Evolutionary conservation across 768 basidiomycete species (phyloP).

Genomic region (Podaxis sp.): DNA sequence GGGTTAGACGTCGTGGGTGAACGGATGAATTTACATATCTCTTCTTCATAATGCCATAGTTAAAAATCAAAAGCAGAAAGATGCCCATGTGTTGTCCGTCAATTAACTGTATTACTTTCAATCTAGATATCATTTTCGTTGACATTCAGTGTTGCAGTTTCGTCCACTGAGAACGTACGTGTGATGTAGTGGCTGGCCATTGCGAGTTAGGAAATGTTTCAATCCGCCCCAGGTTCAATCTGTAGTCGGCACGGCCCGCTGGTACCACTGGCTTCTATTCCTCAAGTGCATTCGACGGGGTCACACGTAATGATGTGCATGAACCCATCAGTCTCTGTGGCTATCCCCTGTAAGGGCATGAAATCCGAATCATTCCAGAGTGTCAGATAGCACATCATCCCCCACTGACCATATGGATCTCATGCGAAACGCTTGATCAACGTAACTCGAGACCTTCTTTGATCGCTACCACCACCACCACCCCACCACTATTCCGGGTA

Average conservation of each 20-base stretch:
- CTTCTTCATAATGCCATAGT: not conserved
- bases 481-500: not conserved
- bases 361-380: not conserved
- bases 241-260: not conserved
- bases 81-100: not conserved
- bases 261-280: not conserved
- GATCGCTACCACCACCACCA: not conserved
- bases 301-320: too few relatives aligned
- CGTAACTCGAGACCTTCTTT: not conserved
- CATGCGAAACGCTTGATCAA: not conserved
- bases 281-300: too few relatives aligned
- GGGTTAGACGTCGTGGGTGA: not conserved
- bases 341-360: too few relatives aligned
- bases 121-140: constrained; percentile 5
- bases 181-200: not conserved
- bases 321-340: too few relatives aligned
- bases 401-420: not conserved
- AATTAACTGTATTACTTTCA: constrained; percentile 2
- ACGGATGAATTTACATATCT: not conserved
- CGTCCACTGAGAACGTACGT: not conserved
- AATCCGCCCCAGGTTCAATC: not conserved
- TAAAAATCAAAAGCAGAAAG: constrained; percentile 4
- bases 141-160: not conserved
- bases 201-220: not conserved
- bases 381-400: not conserved